Base-by-base conservation (phyloP, 352 stramenopile species). In the Paralagenidium karlingii region DNA sequence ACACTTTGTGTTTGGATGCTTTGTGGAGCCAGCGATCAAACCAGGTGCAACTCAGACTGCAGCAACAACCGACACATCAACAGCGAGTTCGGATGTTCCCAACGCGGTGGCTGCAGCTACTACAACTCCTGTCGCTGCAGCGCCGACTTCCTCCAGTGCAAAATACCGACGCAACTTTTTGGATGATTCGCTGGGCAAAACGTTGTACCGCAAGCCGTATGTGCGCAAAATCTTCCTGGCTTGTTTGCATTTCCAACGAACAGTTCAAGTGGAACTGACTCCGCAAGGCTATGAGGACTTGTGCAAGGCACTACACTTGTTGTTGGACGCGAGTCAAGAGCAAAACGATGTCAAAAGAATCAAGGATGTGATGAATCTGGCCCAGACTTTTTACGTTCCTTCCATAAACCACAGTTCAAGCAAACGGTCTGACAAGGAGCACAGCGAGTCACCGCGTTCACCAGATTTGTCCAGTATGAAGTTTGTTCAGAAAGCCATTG, bases 351-450 rank as follows among this genome's bases (percentile, higher is more conserved):
- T 55, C 11, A 68, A 62, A 19, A 78, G 57, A 0, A 75, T 63
- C 43, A 82, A 79, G 40, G 60, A 71, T 18, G 51, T 90, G 3
- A 86, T 90, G 73, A 87, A 90, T 46, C 76, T 90, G 73, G 42
- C 82, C 15, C 77, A 90, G 47, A 90, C 77, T 2, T 90, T 90
- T 29, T 83, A 86, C 38, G n/a, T n/a, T n/a, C n/a, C n/a, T n/a
- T n/a, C n/a, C n/a, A n/a, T n/a, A n/a, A 54, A 55, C 11, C 45
- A 45, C 10, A 26, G 7, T 36, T 3, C 7, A 22, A 22, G 19
- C 16, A 20, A 36, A 3, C 13, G 10, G 28, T 11, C 32, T 22
- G 40, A 49, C 28, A 71, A 73, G 28, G 49, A 56, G 8, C 45
- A 49, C 12, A 77, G 86, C 38, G 63, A 75, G 16, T n/a, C n/a